A percentile compares a stretch with the other conserved stretches of the same genome.
These are phyloP conservation scores for Corylus avellana DNA, from an alignment of 306 rosid species.

Conservation along the genomic window DNA sequence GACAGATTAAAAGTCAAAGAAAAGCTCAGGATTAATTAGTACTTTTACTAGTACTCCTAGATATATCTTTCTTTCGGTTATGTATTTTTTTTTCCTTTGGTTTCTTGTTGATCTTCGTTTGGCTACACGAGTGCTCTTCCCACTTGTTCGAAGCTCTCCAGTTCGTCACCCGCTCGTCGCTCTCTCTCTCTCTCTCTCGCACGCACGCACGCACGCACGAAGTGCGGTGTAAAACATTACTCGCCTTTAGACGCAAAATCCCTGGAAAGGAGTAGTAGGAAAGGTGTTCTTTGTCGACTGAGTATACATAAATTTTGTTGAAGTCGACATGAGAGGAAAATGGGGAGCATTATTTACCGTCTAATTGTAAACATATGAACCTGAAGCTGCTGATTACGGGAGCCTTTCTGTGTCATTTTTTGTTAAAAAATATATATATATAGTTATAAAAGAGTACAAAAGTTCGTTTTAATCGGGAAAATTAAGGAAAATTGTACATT, in stretches of 20 bases:
- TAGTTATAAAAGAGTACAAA: not conserved
- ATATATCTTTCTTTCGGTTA: not conserved
- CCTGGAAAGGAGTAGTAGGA: not conserved
- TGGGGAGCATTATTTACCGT: too few relatives aligned
- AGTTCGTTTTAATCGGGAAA: not conserved
- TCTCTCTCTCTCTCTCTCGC: not conserved
- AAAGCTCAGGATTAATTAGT: not conserved
- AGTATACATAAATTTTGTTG: not conserved
- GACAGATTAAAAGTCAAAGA: conserved; percentile 11
- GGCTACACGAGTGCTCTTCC: not conserved
- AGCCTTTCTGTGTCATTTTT: not conserved
- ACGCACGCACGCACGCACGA: not conserved
- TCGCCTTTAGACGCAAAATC: not conserved
- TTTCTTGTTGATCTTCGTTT: not conserved
- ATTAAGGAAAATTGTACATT: not conserved
- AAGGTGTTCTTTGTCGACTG: not conserved
- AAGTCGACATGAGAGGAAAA: too few relatives aligned
- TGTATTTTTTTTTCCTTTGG: not conserved
- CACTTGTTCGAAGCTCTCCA: not conserved
- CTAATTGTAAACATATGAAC: too few relatives aligned
- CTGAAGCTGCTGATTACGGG: too few relatives aligned
- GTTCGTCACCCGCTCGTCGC: not conserved
- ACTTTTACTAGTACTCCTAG: not conserved
- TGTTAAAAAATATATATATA: not conserved
- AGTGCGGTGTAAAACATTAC: too few relatives aligned